Evolutionary conservation across 805 yeast genomes (phyloP).

Genomic region (Cyberlindnera suaveolens): DNA sequence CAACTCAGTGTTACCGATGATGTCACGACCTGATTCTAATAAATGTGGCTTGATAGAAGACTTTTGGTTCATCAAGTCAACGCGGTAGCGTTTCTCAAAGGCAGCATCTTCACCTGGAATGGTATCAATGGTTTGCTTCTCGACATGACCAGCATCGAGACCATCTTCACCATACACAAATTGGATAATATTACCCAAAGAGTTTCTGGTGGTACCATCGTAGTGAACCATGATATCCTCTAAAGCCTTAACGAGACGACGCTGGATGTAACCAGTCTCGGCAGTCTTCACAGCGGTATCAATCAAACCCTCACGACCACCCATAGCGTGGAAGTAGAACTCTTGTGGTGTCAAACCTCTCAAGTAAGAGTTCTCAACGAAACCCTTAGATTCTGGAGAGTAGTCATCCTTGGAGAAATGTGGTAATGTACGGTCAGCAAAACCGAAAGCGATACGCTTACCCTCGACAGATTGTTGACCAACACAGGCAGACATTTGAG

Average conservation of each 20-base stretch:
- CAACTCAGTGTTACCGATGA: conserved; percentile 79
- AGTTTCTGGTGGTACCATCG: conserved; percentile 97
- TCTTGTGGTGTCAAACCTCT: conserved; percentile 98
- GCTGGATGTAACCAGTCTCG: conserved; percentile 96
- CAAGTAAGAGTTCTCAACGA: conserved; percentile 92
- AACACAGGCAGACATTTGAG: conserved; percentile 99
- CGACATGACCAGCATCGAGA: conserved; percentile 96
- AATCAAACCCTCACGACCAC: conserved; percentile 99
- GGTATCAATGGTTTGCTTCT: conserved; percentile 91
- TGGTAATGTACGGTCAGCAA: conserved; percentile 92
- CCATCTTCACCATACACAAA: conserved; percentile 99
- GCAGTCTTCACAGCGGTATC: conserved; percentile 99
- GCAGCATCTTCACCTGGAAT: conserved; percentile 86
- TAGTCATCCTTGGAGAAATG: conserved; percentile 98
- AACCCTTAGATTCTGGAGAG: conserved; percentile 97
- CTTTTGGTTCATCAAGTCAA: conserved; percentile 75
- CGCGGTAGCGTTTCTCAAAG: conserved; percentile 78
- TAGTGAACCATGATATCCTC: conserved; percentile 98
- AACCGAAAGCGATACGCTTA: conserved; percentile 97
- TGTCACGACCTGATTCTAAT: conserved; percentile 85
- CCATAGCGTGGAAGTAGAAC: conserved; percentile 99
- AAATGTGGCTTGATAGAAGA: conserved; percentile 60
- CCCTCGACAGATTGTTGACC: conserved; percentile 99
- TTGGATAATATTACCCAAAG: conserved; percentile 93
- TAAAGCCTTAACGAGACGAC: conserved; percentile 93